A percentile compares a stretch with the other conserved stretches of the same genome.
phyloP scores from a whole-genome alignment of 495 filamentous ascomycete genomes.

The Echria macrotheca region DNA sequence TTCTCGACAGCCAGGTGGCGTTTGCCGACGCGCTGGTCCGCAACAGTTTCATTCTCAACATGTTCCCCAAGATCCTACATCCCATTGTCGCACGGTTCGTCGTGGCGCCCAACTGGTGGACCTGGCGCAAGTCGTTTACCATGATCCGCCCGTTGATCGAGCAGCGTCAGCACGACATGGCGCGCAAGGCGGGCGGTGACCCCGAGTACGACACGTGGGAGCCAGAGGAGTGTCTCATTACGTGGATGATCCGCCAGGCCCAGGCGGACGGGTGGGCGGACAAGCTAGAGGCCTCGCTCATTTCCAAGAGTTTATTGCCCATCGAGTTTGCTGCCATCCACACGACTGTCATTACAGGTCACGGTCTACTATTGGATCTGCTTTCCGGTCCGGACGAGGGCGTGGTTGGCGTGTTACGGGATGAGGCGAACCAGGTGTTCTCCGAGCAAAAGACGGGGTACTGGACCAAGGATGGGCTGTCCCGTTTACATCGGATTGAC shows the following conservation, averaged over 20 bases:
- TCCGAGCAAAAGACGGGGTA: slow-evolving; percentile 22
- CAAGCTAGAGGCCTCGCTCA: slow-evolving; percentile 17
- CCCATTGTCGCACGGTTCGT: slow-evolving; percentile 27
- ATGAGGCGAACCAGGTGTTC: slow-evolving; percentile 30
- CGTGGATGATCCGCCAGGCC: slow-evolving; percentile 34
- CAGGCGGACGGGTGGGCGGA: slow-evolving; percentile 17
- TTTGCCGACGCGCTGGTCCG: slow-evolving; percentile 30
- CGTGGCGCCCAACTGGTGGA: slow-evolving; percentile 23
- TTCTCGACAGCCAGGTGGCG: slow-evolving; percentile 24
- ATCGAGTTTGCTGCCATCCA: slow-evolving; percentile 45
- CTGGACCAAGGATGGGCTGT: slow-evolving; percentile 38
- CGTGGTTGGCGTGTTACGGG: slow-evolving; percentile 29
- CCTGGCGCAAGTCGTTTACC: slow-evolving; percentile 23
- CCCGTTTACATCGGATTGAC: slow-evolving; percentile 26
- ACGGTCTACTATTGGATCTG: slow-evolving; percentile 40
- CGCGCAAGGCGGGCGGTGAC: slow-evolving; percentile 18
- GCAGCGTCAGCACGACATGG: slow-evolving; percentile 26
- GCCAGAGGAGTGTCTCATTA: slow-evolving; percentile 30
- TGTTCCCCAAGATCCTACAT: slow-evolving; percentile 32
- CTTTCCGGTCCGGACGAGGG: slow-evolving; percentile 27
- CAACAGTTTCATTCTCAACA: slow-evolving; percentile 30
- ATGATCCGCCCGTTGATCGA: slow-evolving; percentile 23
- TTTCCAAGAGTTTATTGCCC: slow-evolving; percentile 33
- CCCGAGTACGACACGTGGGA: slow-evolving; percentile 18
- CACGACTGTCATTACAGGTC: slow-evolving; percentile 40